Base-by-base conservation (phyloP, 371 early-diverging fungal species). In the Furculomyces boomerangus region DNA sequence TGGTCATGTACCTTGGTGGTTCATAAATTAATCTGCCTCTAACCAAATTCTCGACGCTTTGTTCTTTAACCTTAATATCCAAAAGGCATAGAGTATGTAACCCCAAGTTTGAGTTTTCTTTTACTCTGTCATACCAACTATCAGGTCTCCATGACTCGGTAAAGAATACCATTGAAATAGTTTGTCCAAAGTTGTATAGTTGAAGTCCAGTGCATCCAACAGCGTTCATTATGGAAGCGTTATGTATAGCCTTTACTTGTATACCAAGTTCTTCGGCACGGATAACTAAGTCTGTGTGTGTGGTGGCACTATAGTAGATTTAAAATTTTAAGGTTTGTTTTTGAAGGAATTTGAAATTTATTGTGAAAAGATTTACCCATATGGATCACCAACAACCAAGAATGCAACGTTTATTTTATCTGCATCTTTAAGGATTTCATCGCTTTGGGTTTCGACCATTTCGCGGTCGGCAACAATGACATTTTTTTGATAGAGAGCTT, bases 51-150 rank as follows among this genome's bases (percentile, higher is more conserved):
- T 97, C 95, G 25, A 85, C 72, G 50, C 81, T 86, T 72, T 93
- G 94, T 72, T 98, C 97, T 71, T 94, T 92, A 43, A 99, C 97
- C 71, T 95, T 98, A 73, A 99, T 98, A 71, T 99, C 99, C 64
- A 71, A 62, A 53, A 99, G 72, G 64, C 96, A 96, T 45, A 99
- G 76, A 0, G 99, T 99, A 60, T 99, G 99, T 57, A 99, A 66
- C 16, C 88, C 89, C 50, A 80, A 68, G 43, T 71, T 65, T 28
- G 78, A 67, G 70, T 99, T 99, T 56, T 78, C 79, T 61, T 81
- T 77, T 67, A 99, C 84, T 56, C 90, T 84, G 57, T 86, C 87
- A 71, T 94, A 96, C 70, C 95, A 98, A 60, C 90, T 89, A 66
- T 91, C 94, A 0, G 99, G 99, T 35, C 90, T 77, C 51, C 44